These are phyloP conservation scores for Bretschneidera sinensis DNA, from an alignment of 345 rosid genomes.

Conservation along the genomic window DNA sequence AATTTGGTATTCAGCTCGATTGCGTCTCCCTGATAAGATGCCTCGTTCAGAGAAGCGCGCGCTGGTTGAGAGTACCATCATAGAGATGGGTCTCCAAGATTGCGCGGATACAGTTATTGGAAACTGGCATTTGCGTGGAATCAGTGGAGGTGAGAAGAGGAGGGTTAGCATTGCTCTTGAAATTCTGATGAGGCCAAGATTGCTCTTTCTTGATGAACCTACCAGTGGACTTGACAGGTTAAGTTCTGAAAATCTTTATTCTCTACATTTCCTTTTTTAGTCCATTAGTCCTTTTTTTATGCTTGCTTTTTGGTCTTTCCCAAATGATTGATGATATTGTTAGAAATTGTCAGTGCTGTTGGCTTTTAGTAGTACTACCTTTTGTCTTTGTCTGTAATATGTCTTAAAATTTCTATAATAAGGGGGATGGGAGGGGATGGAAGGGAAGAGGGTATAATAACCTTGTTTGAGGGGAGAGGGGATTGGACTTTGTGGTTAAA, in stretches of 20 bases:
- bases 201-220: slow-evolving; percentile 94
- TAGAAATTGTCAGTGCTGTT: too few relatives aligned
- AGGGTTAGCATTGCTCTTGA: slow-evolving; percentile 94
- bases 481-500: too few relatives aligned
- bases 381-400: too few relatives aligned
- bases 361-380: too few relatives aligned
- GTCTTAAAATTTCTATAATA: too few relatives aligned
- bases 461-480: too few relatives aligned
- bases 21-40: slow-evolving; percentile 94
- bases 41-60: slow-evolving; percentile 72
- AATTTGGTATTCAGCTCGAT: slow-evolving; percentile 72
- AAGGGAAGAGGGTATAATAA: too few relatives aligned
- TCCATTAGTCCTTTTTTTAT: too few relatives aligned
- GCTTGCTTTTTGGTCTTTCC: too few relatives aligned
- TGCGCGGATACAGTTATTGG: slow-evolving; percentile 93
- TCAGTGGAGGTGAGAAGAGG: slow-evolving; percentile 93
- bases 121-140: slow-evolving; percentile 92
- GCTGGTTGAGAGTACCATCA: slow-evolving; percentile 73
- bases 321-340: too few relatives aligned
- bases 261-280: background rate
- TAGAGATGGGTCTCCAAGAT: slow-evolving; percentile 97
- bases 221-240: slow-evolving; percentile 98
- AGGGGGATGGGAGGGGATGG: too few relatives aligned
- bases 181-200: slow-evolving; percentile 87
- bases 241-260: slow-evolving; percentile 6